Evolutionary conservation across 345 rosid genomes (phyloP), one percentile per base, ranked within the genome.

Genomic region (Adansonia digitata): DNA sequence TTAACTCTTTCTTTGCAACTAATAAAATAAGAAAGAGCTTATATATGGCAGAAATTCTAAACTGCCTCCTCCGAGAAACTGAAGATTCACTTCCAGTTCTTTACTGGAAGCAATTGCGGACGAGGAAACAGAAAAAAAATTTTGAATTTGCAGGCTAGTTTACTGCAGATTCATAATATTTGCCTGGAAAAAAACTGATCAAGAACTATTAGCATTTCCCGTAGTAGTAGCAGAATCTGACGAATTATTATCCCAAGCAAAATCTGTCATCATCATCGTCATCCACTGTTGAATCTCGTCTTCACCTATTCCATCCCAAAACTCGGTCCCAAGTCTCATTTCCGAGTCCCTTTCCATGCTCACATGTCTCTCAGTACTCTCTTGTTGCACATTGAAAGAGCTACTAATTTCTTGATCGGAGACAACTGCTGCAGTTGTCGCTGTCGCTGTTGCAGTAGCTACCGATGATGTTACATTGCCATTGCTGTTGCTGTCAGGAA

Each of bases 261-360:
- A 82, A 74, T 87, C 94, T 1, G 71, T 27, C 91, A 31, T 66
- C 91, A 91, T 81, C 85, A 75, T 80, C 88, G 24, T 83, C 87
- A 85, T 80, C 91, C 84, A 81, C 53, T 85, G 79, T 52, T 79
- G 71, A 27, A 88, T 29, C 24, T 87, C 90, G 0, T 83, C 90
- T 1, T 85, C 89, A 56, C 69, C 69, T 9, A 78, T 56, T 40
- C 67, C 53, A 5, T 80, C 85, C 69, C 81, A 86, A 48, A 70
- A 73, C 17, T 78, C 87, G 37, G 39, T 55, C 53, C 69, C 77
- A 8, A 73, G 68, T 9, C 65, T 79, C 18, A 45, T 62, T 48
- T 15, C 57, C 53, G 63, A 20, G 13, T 71, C 70, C 39, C 40
- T 17, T 35, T 35, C 43, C 24, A 46, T 45, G 35, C 48, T 67